A percentile compares a stretch with the other conserved stretches of the same genome.
Evolutionary conservation across 140 eudicot genomes (phyloP).

Genomic region (Oenanthe javanica): DNA sequence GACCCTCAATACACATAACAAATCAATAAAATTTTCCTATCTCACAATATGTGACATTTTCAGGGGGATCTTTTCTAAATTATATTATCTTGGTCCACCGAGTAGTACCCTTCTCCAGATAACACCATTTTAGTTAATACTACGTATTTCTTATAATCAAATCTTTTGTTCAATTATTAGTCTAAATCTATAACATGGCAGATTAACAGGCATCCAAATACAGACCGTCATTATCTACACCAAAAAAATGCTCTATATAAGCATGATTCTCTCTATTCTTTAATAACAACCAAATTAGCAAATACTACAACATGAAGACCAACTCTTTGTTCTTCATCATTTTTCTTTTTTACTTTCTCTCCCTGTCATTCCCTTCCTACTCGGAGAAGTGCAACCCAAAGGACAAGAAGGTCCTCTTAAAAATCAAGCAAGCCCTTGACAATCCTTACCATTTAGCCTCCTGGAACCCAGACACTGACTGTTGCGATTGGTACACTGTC

Average conservation of each 20-base stretch:
- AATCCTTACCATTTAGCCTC: slow-evolving; percentile 38
- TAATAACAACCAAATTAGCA: background rate
- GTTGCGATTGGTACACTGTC: slow-evolving; percentile 46
- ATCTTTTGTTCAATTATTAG: background rate
- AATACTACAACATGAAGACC: slow-evolving; percentile 22
- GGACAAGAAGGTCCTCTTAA: slow-evolving; percentile 48
- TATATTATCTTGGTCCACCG: background rate
- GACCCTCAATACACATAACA: background rate
- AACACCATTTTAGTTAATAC: background rate
- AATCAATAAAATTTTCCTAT: background rate
- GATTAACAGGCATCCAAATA: background rate
- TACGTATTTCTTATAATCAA: background rate
- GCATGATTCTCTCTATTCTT: background rate
- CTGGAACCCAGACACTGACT: slow-evolving; percentile 46
- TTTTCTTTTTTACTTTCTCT: slow-evolving; percentile 20
- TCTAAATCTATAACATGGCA: too few species aligned
- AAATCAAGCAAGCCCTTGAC: slow-evolving; percentile 35
- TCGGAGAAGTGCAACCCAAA: slow-evolving; percentile 41
- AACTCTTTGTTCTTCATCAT: slow-evolving; percentile 8
- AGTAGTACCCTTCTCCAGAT: background rate
- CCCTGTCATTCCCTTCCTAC: slow-evolving; percentile 12
- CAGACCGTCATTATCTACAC: background rate
- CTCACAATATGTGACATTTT: too few species aligned
- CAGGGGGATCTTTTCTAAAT: background rate
- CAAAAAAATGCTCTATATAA: background rate